Percentiles rank a stretch among this genome's conserved stretches.
Conservation (phyloP, 768 basidiomycete species). For the Albatrellus ellisii region DNA sequence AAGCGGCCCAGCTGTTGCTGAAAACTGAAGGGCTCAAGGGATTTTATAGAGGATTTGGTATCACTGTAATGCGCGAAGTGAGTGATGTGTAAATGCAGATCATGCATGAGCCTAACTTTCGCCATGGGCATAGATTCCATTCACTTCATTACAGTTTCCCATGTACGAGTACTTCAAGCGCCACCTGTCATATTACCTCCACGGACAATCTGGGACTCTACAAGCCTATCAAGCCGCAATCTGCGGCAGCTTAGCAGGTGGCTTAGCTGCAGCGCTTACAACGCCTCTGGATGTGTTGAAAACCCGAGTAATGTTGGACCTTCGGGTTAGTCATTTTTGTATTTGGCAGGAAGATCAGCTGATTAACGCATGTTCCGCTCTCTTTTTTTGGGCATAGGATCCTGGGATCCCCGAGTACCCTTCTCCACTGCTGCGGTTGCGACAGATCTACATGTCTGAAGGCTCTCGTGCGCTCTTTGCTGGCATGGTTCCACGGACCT, state of each 20-base stretch:
- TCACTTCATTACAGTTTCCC: conserved; percentile 93
- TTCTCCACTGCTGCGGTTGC: conserved; percentile 41
- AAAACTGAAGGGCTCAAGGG: conserved; percentile 55
- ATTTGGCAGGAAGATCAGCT: background rate
- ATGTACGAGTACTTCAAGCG: conserved; percentile 82
- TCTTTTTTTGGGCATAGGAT: conserved; percentile 24
- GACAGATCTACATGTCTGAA: conserved; percentile 56
- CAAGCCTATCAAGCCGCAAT: conserved; percentile 68
- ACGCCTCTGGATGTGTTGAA: conserved; percentile 96
- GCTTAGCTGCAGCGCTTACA: conserved; percentile 76
- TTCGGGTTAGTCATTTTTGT: conserved; percentile 38
- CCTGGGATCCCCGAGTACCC: conserved; percentile 35
- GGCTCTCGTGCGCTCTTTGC: conserved; percentile 69
- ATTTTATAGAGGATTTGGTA: conserved; percentile 81
- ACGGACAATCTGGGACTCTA: conserved; percentile 33
- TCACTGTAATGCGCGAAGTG: conserved; percentile 63
- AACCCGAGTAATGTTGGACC: conserved; percentile 92
- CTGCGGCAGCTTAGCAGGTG: conserved; percentile 88
- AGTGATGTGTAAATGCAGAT: conserved; percentile 2
- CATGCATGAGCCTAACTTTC: background rate
- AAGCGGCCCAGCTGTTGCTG: conserved; percentile 43
- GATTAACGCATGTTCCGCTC: background rate
- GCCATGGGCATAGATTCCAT: conserved; percentile 59
- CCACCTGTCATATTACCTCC: conserved; percentile 39
- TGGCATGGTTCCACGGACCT: conserved; percentile 80